Percentiles rank a stretch among this genome's conserved stretches.
These are phyloP conservation scores for Wallacemonas sp. DNA, from an alignment of 208 protist genomes.

Conservation along the genomic window DNA sequence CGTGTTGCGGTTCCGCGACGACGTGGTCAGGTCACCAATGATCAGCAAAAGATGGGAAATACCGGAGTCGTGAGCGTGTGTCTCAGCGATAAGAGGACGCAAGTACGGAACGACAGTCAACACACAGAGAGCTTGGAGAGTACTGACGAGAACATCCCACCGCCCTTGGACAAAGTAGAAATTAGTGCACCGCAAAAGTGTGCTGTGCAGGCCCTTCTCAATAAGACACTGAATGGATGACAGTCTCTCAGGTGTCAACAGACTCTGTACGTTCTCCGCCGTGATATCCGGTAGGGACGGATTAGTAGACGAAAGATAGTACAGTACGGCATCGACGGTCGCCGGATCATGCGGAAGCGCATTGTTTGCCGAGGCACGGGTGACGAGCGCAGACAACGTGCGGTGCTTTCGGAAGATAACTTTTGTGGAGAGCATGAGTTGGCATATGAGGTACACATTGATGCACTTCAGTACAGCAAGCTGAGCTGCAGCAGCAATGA, in stretches of 20 bases:
- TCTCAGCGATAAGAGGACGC: slow-evolving; percentile 65
- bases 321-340: slow-evolving; percentile 69
- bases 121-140: slow-evolving; percentile 70
- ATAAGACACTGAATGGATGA: slow-evolving; percentile 50
- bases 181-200: slow-evolving; percentile 65
- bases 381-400: slow-evolving; percentile 61
- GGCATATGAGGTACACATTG: slow-evolving; percentile 76
- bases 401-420: slow-evolving; percentile 84
- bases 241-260: slow-evolving; percentile 64
- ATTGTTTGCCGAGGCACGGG: slow-evolving; percentile 53
- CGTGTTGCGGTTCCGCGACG: slow-evolving; percentile 60
- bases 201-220: slow-evolving; percentile 59
- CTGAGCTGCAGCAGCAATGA: slow-evolving; percentile 51
- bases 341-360: slow-evolving; percentile 71
- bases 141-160: slow-evolving; percentile 70
- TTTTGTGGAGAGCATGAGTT: slow-evolving; percentile 81
- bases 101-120: slow-evolving; percentile 73
- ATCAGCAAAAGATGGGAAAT: slow-evolving; percentile 79
- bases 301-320: slow-evolving; percentile 49
- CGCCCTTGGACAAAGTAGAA: slow-evolving; percentile 84
- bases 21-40: slow-evolving; percentile 58
- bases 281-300: slow-evolving; percentile 61
- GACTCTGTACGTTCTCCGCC: slow-evolving; percentile 73
- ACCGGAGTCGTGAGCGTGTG: slow-evolving; percentile 61
- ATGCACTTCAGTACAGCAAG: slow-evolving; percentile 63